Evolutionary conservation across 2,329 filamentous ascomycete species (phyloP).

Genomic region (Neonectria punicea): DNA sequence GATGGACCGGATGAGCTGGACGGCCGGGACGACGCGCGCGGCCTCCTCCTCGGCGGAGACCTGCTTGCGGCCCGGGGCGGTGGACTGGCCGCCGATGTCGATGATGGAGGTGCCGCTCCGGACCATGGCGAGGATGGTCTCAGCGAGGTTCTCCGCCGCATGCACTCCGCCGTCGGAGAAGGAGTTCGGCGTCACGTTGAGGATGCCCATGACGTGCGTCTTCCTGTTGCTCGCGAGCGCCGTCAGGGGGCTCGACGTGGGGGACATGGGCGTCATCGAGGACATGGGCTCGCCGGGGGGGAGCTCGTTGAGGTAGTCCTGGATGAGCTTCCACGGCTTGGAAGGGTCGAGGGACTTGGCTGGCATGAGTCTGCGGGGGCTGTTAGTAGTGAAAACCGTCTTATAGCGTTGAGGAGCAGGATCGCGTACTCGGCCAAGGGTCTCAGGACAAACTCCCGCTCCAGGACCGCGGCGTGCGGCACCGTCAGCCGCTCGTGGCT

Average conservation of each 20-base stretch:
- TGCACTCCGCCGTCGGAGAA: conserved; percentile 91
- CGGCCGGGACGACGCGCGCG: conserved; percentile 80
- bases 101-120: conserved; percentile 81
- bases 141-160: conserved; percentile 62
- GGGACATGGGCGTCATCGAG: conserved; percentile 66
- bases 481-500: conserved; percentile 79
- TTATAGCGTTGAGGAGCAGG: not conserved
- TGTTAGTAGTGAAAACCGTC: conserved; percentile 6
- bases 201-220: conserved; percentile 90
- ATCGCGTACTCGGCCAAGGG: conserved; percentile 79
- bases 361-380: conserved; percentile 62
- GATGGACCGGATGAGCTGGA: conserved; percentile 75
- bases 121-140: conserved; percentile 71
- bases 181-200: conserved; percentile 95
- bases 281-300: conserved; percentile 62
- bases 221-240: conserved; percentile 66
- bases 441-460: conserved; percentile 92
- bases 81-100: conserved; percentile 94
- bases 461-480: conserved; percentile 85
- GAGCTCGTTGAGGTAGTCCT: conserved; percentile 71
- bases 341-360: conserved; percentile 61
- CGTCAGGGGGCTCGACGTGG: conserved; percentile 62
- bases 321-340: conserved; percentile 69
- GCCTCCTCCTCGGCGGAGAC: conserved; percentile 80
- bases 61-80: conserved; percentile 78